These are phyloP conservation scores for Umbellularia californica DNA, from an alignment of 164 flowering plant genomes.

Conservation along the genomic window DNA sequence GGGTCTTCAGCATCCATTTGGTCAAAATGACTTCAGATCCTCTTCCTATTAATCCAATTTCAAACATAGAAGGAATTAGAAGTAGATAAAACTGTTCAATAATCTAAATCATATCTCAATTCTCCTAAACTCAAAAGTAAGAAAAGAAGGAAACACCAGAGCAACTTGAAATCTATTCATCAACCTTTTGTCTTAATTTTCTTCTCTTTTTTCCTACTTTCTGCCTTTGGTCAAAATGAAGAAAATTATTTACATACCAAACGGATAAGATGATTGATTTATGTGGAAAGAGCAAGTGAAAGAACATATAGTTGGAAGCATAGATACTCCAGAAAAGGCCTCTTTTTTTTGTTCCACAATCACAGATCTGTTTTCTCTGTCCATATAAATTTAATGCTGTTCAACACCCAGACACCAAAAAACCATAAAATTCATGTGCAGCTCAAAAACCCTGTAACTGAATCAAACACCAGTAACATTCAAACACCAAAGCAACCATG, in stretches of 20 bases:
- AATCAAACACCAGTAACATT: too few relatives aligned
- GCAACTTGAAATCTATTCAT: neutral
- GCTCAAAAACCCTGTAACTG: neutral
- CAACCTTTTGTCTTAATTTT: too few relatives aligned
- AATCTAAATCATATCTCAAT: neutral
- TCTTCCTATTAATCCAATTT: slow-evolving; percentile 51
- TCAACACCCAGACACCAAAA: neutral
- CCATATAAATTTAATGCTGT: neutral
- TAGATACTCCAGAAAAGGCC: neutral
- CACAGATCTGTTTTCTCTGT: neutral
- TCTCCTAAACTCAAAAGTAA: neutral
- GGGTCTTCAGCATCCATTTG: too few relatives aligned
- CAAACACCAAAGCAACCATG: neutral
- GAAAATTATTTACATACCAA: neutral
- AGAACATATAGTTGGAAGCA: neutral
- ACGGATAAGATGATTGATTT: neutral
- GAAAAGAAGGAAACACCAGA: neutral
- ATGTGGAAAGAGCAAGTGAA: neutral
- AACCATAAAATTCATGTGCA: neutral
- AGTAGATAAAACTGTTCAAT: neutral
- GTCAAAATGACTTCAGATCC: slow-evolving; percentile 83
- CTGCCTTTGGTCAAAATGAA: neutral
- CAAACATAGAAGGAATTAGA: neutral
- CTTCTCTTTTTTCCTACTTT: neutral
- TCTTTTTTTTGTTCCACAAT: neutral